Base-by-base conservation (phyloP, 2,329 filamentous ascomycete species). In the Pestalotiopsis sp. region DNA sequence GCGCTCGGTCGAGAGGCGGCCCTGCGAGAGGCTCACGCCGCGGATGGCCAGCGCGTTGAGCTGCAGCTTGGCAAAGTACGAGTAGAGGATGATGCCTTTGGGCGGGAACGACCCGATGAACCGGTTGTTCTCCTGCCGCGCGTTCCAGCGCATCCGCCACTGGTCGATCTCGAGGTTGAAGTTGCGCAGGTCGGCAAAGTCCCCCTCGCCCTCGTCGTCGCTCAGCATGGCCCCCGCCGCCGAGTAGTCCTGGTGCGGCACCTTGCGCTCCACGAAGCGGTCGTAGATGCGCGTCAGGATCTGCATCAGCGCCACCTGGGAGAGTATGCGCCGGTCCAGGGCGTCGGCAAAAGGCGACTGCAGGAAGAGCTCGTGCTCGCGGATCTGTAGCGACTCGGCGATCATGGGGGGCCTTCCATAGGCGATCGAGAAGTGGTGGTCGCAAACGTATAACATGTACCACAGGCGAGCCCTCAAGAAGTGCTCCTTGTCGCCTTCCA, bases 391-490 rank as follows among this genome's bases (percentile, higher is more conserved):
- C 68, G 65, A 38, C 66, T 36, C 23, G 67, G 72, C 23, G 69
- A 41, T 2, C 69, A 77, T 75, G 0, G 72, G 72, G 4, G 72
- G 71, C 5, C 72, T 63, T 0, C 72, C 72, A 66, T 91, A 91
- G 0, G 89, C 85, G 66, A 91, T 90, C 65, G 87, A 89, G 41
- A 91, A 87, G 75, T 91, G 89, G 70, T 90, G 89, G 73, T 91
- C 89, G 73, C 89, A 91, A 1, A 90, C 87, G 72, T 91, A 91
- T 0, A 90, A 77, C 49, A 90, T 75, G 75, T 90, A 91, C 87
- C 88, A 91, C 7, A 91, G 78, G 58, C 89, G 82, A 4, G 89
- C 85, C 31, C 85, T 83, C 69, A 90, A 85, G 72, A 85, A 84
- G 66, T 86, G 82, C 71, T 86, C 82, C 4, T 72, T 77, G 23